Base-by-base conservation (phyloP, 2,329 filamentous ascomycete species). In the Myriangium duriaei region DNA sequence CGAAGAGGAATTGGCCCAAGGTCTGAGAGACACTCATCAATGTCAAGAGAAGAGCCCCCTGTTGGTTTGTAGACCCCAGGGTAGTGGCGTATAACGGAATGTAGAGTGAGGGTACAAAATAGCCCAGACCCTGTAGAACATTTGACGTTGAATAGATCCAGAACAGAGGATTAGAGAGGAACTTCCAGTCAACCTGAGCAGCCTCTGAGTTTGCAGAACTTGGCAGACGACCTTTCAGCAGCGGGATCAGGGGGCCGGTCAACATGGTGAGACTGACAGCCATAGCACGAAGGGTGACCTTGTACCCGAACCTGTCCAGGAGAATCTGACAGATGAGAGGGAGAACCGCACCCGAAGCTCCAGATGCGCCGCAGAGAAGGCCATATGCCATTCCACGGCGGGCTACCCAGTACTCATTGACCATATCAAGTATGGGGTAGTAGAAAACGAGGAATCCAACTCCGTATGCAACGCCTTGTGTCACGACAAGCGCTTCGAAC, bases 391-490 rank as follows among this genome's bases (percentile, higher is more conserved):
- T 39, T 11, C 49, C 51, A 28, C 51, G 29, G 7, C 46, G 37
- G 4, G 35, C 39, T 14, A 52, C 38, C 45, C 49, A 55, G 31
- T 39, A 54, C n/a, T 52, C 52, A 33, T 55, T 53, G 9, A 54
- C 40, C 47, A 53, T 50, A 35, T 40, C 46, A 6, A 55, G 34
- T 17, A 55, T 50, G 1, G 51, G 50, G 10, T 50, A 51, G 30
- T 51, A 53, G 34, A 48, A 52, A 16, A 50, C 41, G 14, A 79
- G 73, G 35, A 76, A 65, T n/a, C 76, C 76, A 47, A 72, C n/a
- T 1, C 50, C 51, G 21, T 54, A 80, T 17, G 78, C 52, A 9
- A 79, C 52, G 2, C 76, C 76, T 49, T 81, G 76, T 0, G 69
- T 74, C 4, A 64, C 49, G 43, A 80, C 71, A 21, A 80, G 63